Conservation (phyloP, 805 yeast species). For the Candida krabiensis region DNA sequence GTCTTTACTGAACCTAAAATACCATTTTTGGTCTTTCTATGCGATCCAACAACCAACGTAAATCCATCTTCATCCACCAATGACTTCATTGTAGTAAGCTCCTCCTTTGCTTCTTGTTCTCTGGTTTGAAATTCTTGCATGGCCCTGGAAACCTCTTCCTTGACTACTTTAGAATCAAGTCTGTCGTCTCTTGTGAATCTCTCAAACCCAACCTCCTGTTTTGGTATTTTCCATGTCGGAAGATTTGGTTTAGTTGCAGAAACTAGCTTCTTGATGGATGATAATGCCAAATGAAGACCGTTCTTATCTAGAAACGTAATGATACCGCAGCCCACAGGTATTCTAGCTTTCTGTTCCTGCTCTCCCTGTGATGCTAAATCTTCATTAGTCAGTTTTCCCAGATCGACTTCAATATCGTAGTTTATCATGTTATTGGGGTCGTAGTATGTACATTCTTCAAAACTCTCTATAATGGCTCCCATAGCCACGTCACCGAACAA, state of each 20-base stretch:
- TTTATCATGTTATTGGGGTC: slow-evolving; percentile 25
- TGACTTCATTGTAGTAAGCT: slow-evolving; percentile 52
- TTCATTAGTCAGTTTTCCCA: slow-evolving; percentile 61
- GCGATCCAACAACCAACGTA: slow-evolving; percentile 84
- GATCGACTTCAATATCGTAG: slow-evolving; percentile 47
- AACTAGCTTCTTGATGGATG: slow-evolving; percentile 55
- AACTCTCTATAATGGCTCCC: slow-evolving; percentile 60
- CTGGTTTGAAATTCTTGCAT: slow-evolving; percentile 67
- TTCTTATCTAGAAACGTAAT: slow-evolving; percentile 73
- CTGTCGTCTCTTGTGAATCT: slow-evolving; percentile 46
- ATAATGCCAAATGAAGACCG: slow-evolving; percentile 62
- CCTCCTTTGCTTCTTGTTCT: slow-evolving; percentile 62
- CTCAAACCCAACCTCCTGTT: slow-evolving; percentile 32
- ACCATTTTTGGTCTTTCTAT: slow-evolving; percentile 77
- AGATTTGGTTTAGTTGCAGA: slow-evolving; percentile 20
- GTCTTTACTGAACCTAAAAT: slow-evolving; percentile 51
- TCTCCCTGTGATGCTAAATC: slow-evolving; percentile 38
- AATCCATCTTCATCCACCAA: slow-evolving; percentile 92
- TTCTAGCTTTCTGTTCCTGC: slow-evolving; percentile 37
- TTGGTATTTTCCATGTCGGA: slow-evolving; percentile 41
- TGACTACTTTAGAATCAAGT: slow-evolving; percentile 52
- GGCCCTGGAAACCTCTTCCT: slow-evolving; percentile 56
- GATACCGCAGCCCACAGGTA: slow-evolving; percentile 75
- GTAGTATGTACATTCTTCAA: slow-evolving; percentile 33
- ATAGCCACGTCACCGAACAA: slow-evolving; percentile 60